Evolutionary conservation across 2,329 filamentous ascomycete genomes (phyloP).

Genomic region (Talaromyces amestolkiae): DNA sequence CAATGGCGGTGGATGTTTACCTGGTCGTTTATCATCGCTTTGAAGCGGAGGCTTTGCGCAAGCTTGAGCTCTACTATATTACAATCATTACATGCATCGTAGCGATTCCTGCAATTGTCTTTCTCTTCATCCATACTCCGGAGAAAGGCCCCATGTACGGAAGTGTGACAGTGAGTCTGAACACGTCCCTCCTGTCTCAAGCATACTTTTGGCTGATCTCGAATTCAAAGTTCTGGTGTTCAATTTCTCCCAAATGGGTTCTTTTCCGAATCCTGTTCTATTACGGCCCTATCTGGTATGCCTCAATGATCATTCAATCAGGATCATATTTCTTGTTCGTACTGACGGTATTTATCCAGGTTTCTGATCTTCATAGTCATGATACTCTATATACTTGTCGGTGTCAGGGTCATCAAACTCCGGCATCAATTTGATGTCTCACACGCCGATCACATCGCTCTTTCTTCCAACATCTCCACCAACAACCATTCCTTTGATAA

Average conservation of each 20-base stretch:
- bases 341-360: neutral
- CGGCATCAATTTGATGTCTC: slow-evolving; percentile 33
- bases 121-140: slow-evolving; percentile 33
- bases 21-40: slow-evolving; percentile 39
- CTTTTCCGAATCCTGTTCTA: slow-evolving; percentile 37
- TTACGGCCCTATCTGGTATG: slow-evolving; percentile 39
- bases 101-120: slow-evolving; percentile 36
- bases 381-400: slow-evolving; percentile 29
- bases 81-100: slow-evolving; percentile 30
- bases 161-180: slow-evolving; percentile 32
- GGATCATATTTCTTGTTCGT: neutral
- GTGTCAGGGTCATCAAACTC: slow-evolving; percentile 33
- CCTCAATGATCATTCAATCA: neutral
- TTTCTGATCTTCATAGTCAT: slow-evolving; percentile 23
- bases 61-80: slow-evolving; percentile 35
- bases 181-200: neutral
- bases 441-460: slow-evolving; percentile 29
- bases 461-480: slow-evolving; percentile 24
- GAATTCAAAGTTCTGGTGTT: slow-evolving; percentile 36
- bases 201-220: neutral
- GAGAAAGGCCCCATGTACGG: slow-evolving; percentile 39
- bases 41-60: slow-evolving; percentile 31
- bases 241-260: slow-evolving; percentile 39
- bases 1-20: slow-evolving; percentile 39
- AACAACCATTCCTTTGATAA: slow-evolving; percentile 20